Evolutionary conservation across 352 stramenopile genomes (phyloP).

Genomic region (Hyphochytrium catenoides): DNA sequence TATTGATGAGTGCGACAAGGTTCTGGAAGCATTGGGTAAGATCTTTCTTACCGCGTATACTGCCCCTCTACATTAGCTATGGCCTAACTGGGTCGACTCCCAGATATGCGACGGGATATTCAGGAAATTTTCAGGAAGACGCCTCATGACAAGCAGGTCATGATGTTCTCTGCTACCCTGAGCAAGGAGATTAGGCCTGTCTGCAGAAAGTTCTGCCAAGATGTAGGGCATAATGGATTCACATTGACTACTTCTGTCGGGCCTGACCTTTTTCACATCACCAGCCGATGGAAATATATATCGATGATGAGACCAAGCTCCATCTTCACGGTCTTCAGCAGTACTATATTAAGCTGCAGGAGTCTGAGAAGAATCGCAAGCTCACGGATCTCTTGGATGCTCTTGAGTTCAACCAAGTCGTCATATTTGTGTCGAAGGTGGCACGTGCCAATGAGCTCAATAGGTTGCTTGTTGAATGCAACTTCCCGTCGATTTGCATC

Average conservation of each 20-base stretch:
- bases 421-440: conserved; percentile 95
- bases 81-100: neutral
- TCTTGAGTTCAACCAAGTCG: conserved; percentile 99
- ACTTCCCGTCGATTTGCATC: conserved; percentile 99
- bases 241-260: too few species aligned
- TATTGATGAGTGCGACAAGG: conserved; percentile 99
- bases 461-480: conserved; percentile 93
- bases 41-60: conserved; percentile 2
- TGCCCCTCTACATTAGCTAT: neutral
- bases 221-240: conserved; percentile 36
- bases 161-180: conserved; percentile 98
- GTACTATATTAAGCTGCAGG: conserved; percentile 97
- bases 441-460: conserved; percentile 91
- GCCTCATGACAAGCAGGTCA: conserved; percentile 98
- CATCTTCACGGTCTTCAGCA: conserved; percentile 98
- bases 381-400: conserved; percentile 97
- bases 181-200: conserved; percentile 96
- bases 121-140: conserved; percentile 98
- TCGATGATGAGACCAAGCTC: conserved; percentile 98
- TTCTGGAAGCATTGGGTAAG: conserved; percentile 86
- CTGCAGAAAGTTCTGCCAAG: conserved; percentile 98
- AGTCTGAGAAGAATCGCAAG: conserved; percentile 99
- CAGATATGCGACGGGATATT: conserved; percentile 95
- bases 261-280: conserved; percentile 5
- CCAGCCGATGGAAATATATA: conserved; percentile 97